Percentiles rank a stretch among this genome's conserved stretches.
These are phyloP conservation scores for Wickerhamomyces subpelliculosus DNA, from an alignment of 805 yeast genomes.

Conservation along the genomic window DNA sequence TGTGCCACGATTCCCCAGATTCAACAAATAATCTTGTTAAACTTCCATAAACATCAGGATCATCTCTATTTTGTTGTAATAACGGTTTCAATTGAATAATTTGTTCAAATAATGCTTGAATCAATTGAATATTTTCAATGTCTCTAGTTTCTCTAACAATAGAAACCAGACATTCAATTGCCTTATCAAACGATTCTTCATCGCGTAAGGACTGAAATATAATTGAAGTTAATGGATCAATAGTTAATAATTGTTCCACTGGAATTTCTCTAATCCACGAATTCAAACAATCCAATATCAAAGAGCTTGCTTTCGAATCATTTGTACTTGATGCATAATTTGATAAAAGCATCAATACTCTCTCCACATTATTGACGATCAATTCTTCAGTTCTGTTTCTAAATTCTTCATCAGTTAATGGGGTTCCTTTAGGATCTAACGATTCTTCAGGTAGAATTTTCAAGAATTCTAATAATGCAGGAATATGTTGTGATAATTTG, in stretches of 20 bases:
- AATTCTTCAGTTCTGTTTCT: constrained; percentile 54
- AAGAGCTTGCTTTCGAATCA: constrained; percentile 25
- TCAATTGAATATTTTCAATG: constrained; percentile 51
- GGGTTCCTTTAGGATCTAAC: constrained; percentile 65
- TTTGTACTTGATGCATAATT: constrained; percentile 35
- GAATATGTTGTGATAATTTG: constrained; percentile 33
- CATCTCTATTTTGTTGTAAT: constrained; percentile 35
- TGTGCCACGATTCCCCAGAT: constrained; percentile 96
- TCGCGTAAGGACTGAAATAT: constrained; percentile 54
- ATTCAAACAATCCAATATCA: constrained; percentile 67
- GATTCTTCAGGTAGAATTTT: constrained; percentile 90
- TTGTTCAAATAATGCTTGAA: constrained; percentile 62
- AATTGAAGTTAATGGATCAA: constrained; percentile 57
- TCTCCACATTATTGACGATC: constrained; percentile 58
- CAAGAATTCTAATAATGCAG: constrained; percentile 66
- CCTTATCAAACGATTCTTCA: constrained; percentile 71
- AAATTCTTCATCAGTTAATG: constrained; percentile 78
- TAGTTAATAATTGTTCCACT: constrained; percentile 56
- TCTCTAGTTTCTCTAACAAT: constrained; percentile 80
- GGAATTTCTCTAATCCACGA: constrained; percentile 91
- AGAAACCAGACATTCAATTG: constrained; percentile 81
- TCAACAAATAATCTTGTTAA: constrained; percentile 76
- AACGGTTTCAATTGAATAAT: constrained; percentile 54
- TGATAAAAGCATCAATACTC: constrained; percentile 58
- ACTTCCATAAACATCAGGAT: constrained; percentile 53